These are phyloP conservation scores for Xylaria intraflava DNA, from an alignment of 495 filamentous ascomycete genomes.

Conservation along the genomic window DNA sequence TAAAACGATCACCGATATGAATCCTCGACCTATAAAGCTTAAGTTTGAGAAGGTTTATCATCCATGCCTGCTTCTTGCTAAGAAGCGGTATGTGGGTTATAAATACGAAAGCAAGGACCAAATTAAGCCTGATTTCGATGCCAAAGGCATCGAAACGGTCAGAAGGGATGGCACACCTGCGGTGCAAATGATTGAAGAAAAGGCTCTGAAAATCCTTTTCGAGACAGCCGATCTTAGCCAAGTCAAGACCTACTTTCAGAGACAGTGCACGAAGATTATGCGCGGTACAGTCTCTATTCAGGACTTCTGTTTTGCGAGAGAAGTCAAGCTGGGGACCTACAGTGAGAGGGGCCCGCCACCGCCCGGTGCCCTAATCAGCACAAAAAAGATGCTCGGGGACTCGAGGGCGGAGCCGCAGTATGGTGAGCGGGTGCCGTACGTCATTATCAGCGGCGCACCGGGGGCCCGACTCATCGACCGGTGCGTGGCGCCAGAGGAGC, in stretches of 20 bases:
- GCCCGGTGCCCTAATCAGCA: conserved; percentile 80
- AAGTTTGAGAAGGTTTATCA: conserved; percentile 99
- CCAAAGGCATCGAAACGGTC: conserved; percentile 97
- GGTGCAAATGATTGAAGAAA: conserved; percentile 96
- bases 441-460: conserved; percentile 82
- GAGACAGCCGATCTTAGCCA: conserved; percentile 81
- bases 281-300: conserved; percentile 79
- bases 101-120: conserved; percentile 83
- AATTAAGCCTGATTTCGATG: conserved; percentile 83
- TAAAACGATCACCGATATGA: conserved; percentile 79
- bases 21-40: conserved; percentile 87
- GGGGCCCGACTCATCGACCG: conserved; percentile 82
- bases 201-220: conserved; percentile 77
- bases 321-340: conserved; percentile 87
- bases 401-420: conserved; percentile 86
- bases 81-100: conserved; percentile 97
- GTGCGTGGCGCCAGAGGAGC: conserved; percentile 76
- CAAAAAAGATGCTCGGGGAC: conserved; percentile 78
- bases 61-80: conserved; percentile 86
- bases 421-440: conserved; percentile 89
- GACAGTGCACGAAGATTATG: conserved; percentile 91
- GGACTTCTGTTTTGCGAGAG: conserved; percentile 91
- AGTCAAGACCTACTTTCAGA: conserved; percentile 87
- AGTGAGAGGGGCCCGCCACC: conserved; percentile 70
- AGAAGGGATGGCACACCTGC: conserved; percentile 90